Conservation (phyloP, 2,329 filamentous ascomycete species). For the Hypoxylon sp. region DNA sequence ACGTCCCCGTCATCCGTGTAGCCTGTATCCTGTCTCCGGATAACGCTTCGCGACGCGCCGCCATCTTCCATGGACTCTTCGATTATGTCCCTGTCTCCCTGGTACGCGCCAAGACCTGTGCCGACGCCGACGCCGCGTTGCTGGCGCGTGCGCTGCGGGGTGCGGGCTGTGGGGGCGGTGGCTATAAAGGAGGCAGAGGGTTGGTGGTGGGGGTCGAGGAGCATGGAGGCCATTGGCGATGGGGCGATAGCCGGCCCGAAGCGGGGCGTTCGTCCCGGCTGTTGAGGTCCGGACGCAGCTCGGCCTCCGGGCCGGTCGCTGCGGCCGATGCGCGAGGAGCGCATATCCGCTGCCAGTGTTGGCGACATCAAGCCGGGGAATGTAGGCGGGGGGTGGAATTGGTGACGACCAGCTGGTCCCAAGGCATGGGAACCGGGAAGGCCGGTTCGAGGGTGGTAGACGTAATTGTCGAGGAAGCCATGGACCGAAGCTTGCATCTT, state of each 20-base stretch:
- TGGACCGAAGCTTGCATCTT: conserved; percentile 99
- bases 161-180: conserved; percentile 56
- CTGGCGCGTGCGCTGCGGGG: conserved; percentile 63
- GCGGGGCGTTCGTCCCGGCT: conserved; percentile 59
- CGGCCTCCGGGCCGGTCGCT: conserved; percentile 63
- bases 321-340: conserved; percentile 64
- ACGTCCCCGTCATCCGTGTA: conserved; percentile 74
- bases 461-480: conserved; percentile 94
- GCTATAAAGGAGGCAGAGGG: conserved; percentile 66
- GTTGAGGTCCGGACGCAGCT: conserved; percentile 55
- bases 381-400: conserved; percentile 81
- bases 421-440: conserved; percentile 71
- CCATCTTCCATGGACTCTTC: conserved; percentile 70
- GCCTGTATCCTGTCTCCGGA: conserved; percentile 56
- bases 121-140: conserved; percentile 56
- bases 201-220: conserved; percentile 83
- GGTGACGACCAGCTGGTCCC: conserved; percentile 65
- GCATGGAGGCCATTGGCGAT: conserved; percentile 79
- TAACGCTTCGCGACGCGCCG: conserved; percentile 57
- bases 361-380: conserved; percentile 80
- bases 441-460: conserved; percentile 78
- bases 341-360: conserved; percentile 70
- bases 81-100: conserved; percentile 66
- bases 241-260: conserved; percentile 64
- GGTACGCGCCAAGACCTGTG: conserved; percentile 55